Evolutionary conservation across 805 yeast genomes (phyloP).

Genomic region (Pichia thaimueangensis): DNA sequence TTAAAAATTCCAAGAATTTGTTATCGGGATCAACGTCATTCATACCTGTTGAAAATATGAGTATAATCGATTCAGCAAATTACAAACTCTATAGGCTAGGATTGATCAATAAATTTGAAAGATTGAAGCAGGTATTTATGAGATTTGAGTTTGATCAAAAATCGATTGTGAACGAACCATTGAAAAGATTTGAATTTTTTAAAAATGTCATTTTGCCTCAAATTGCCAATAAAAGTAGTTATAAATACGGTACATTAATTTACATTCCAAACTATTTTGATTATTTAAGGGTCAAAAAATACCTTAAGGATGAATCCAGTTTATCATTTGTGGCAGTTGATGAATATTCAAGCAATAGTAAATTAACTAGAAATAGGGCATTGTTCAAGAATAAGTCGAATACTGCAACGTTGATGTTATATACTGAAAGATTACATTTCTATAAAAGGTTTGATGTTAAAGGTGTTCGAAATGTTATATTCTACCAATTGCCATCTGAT

Average conservation of each 20-base stretch:
- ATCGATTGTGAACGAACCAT: conserved; percentile 62
- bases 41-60: conserved; percentile 39
- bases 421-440: conserved; percentile 91
- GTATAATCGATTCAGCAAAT: conserved; percentile 53
- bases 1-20: conserved; percentile 38
- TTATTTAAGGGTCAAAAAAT: conserved; percentile 69
- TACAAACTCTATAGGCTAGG: conserved; percentile 25
- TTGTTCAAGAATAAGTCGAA: conserved; percentile 45
- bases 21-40: conserved; percentile 52
- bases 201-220: conserved; percentile 68
- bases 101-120: conserved; percentile 32
- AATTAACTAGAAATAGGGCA: conserved; percentile 63
- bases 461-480: conserved; percentile 76
- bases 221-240: conserved; percentile 51
- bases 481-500: conserved; percentile 81
- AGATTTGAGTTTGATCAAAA: conserved; percentile 48
- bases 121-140: conserved; percentile 61
- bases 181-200: conserved; percentile 76
- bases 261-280: conserved; percentile 86
- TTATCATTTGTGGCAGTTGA: conserved; percentile 65
- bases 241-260: conserved; percentile 69
- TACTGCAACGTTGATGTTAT: conserved; percentile 54
- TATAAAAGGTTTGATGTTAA: conserved; percentile 77
- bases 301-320: conserved; percentile 57
- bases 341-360: conserved; percentile 75